Evolutionary conservation across 2,329 filamentous ascomycete species (phyloP).

Genomic region (Fusarium virguliforme): DNA sequence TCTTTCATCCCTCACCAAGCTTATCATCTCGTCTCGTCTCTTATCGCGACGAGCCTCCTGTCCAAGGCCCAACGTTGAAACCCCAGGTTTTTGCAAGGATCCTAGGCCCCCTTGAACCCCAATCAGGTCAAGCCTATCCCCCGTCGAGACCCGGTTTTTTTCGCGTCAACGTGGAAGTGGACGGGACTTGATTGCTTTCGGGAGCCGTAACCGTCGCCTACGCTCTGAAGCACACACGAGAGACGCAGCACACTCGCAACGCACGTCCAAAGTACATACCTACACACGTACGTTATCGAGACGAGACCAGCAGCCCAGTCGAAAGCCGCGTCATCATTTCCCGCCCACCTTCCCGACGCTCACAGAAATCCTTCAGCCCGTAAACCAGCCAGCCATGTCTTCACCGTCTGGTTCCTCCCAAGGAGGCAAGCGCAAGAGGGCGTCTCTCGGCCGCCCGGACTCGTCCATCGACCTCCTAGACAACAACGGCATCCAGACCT

Average conservation of each 20-base stretch:
- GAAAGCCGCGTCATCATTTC: constrained; percentile 40
- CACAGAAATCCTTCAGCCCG: constrained; percentile 11
- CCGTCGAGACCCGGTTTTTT: constrained; percentile 40
- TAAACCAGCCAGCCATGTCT: constrained; percentile 35
- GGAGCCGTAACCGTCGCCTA: constrained; percentile 41
- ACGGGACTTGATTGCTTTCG: constrained; percentile 36
- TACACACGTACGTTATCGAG: constrained; percentile 18
- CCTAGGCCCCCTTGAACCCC: constrained; percentile 19
- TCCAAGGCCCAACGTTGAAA: constrained; percentile 37
- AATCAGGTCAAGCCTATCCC: constrained; percentile 35
- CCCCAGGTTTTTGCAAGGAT: constrained; percentile 46
- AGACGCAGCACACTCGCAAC: constrained; percentile 10
- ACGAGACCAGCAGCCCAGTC: constrained; percentile 38
- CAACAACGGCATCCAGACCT: constrained; percentile 76
- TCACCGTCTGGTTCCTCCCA: constrained; percentile 67
- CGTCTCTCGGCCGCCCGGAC: constrained; percentile 64
- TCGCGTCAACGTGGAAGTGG: constrained; percentile 45
- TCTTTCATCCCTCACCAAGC: constrained; percentile 9
- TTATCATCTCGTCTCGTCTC: constrained; percentile 32
- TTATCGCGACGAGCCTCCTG: constrained; percentile 24
- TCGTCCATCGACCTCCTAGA: constrained; percentile 64
- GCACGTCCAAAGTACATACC: constrained; percentile 8
- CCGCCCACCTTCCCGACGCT: neutral
- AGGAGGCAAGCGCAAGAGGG: constrained; percentile 86
- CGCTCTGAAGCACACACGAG: constrained; percentile 23